A percentile compares a stretch with the other conserved stretches of the same genome.
phyloP scores from a whole-genome alignment of 495 filamentous ascomycete genomes.

The Elasticomyces elasticus region DNA sequence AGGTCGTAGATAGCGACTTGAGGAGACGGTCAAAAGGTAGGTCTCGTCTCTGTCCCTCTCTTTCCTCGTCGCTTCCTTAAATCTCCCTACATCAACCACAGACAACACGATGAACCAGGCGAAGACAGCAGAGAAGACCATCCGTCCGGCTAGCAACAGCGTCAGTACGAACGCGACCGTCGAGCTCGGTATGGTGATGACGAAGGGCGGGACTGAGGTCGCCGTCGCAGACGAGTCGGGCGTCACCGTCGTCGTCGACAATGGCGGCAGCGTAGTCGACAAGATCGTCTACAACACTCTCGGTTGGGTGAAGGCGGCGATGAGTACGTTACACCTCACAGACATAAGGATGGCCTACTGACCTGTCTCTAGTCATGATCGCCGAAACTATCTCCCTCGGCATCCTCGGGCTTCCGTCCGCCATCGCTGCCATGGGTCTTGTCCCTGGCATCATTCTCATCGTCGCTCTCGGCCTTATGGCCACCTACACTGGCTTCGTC shows the following conservation, averaged over 20 bases:
- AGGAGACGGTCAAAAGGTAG: not conserved
- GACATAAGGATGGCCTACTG: not conserved
- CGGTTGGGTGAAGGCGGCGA: not conserved
- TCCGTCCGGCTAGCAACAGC: not conserved
- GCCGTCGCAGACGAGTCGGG: not conserved
- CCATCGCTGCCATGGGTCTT: constrained; percentile 26
- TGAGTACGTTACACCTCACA: constrained; percentile 1
- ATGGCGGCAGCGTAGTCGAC: not conserved
- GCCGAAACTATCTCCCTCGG: constrained; percentile 34
- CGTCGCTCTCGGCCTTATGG: constrained; percentile 50
- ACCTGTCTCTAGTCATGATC: constrained; percentile 25
- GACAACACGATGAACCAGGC: not conserved
- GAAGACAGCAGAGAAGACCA: not conserved
- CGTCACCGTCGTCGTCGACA: not conserved
- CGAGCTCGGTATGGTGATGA: not conserved
- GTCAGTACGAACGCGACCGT: not conserved
- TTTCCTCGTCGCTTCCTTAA: not conserved
- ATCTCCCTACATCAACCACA: not conserved
- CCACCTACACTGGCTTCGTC: constrained; percentile 68
- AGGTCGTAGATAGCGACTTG: not conserved
- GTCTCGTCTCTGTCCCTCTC: not conserved
- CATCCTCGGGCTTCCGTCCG: constrained; percentile 27
- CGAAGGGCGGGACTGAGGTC: not conserved
- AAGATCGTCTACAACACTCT: not conserved
- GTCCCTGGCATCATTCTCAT: constrained; percentile 45